Evolutionary conservation across 345 rosid species (phyloP).

Genomic region (Durio zibethinus): DNA sequence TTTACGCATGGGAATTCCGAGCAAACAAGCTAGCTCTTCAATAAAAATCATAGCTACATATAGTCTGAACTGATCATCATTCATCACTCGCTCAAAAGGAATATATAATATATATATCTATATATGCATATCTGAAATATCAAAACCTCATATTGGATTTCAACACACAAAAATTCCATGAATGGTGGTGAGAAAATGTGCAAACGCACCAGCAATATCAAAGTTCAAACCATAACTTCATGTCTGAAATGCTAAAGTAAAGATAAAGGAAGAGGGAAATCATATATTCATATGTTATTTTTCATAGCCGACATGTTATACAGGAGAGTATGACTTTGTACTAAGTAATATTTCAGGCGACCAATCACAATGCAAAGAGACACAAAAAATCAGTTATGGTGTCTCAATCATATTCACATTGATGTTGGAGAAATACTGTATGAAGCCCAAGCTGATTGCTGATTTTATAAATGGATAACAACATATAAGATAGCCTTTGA

Average conservation of each 20-base stretch:
- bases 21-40: neutral
- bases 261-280: too few relatives aligned
- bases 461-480: neutral
- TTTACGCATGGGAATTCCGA: neutral
- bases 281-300: neutral
- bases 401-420: neutral
- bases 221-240: neutral
- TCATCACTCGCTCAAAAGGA: too few relatives aligned
- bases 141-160: neutral
- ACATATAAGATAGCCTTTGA: neutral
- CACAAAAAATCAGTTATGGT: neutral
- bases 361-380: slow-evolving; percentile 2
- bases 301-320: neutral
- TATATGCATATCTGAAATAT: too few relatives aligned
- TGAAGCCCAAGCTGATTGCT: neutral
- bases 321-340: neutral
- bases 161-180: neutral
- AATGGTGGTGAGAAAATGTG: slow-evolving; percentile 1
- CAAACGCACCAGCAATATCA: neutral
- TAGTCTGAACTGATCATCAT: neutral
- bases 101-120: too few relatives aligned
- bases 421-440: slow-evolving; percentile 3
- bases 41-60: neutral
- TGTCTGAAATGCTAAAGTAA: neutral
- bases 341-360: neutral